Percentiles rank a stretch among this genome's conserved stretches.
These are phyloP conservation scores for Murraya paniculata DNA, from an alignment of 345 rosid species.

Conservation along the genomic window DNA sequence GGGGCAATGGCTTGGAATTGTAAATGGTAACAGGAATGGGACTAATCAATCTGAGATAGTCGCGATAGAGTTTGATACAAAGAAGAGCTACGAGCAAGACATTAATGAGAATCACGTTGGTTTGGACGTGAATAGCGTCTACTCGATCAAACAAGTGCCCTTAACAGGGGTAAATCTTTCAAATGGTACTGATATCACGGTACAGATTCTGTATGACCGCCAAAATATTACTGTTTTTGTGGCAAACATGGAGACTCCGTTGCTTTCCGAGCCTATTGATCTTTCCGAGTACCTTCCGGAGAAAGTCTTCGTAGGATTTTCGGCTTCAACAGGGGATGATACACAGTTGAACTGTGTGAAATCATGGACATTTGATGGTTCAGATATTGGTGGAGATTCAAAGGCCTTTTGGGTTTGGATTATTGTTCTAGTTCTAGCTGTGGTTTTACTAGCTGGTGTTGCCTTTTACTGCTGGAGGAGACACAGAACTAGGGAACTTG, in stretches of 20 bases:
- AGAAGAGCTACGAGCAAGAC: slow-evolving; percentile 49
- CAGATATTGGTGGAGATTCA: slow-evolving; percentile 20
- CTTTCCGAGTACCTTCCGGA: slow-evolving; percentile 38
- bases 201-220: slow-evolving; percentile 42
- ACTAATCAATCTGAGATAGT: slow-evolving; percentile 33
- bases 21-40: slow-evolving; percentile 33
- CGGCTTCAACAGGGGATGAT: slow-evolving; percentile 49
- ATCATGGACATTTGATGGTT: slow-evolving; percentile 62
- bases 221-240: slow-evolving; percentile 43
- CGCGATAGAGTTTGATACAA: slow-evolving; percentile 72
- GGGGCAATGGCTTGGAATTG: slow-evolving; percentile 70
- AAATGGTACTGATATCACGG: slow-evolving; percentile 11
- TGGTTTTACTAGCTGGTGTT: not conserved
- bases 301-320: slow-evolving; percentile 56
- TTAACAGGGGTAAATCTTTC: slow-evolving; percentile 31
- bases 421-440: slow-evolving; percentile 10
- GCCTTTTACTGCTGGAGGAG: no score
- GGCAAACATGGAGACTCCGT: slow-evolving; percentile 16
- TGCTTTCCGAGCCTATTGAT: slow-evolving; percentile 16
- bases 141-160: slow-evolving; percentile 42
- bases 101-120: slow-evolving; percentile 66
- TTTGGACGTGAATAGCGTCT: slow-evolving; percentile 46
- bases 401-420: slow-evolving; percentile 33
- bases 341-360: slow-evolving; percentile 50
- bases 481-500: no score